A percentile compares a stretch with the other conserved stretches of the same genome.
phyloP scores from a whole-genome alignment of 371 early-diverging fungal species.

The Zopfochytrium polystomum region DNA sequence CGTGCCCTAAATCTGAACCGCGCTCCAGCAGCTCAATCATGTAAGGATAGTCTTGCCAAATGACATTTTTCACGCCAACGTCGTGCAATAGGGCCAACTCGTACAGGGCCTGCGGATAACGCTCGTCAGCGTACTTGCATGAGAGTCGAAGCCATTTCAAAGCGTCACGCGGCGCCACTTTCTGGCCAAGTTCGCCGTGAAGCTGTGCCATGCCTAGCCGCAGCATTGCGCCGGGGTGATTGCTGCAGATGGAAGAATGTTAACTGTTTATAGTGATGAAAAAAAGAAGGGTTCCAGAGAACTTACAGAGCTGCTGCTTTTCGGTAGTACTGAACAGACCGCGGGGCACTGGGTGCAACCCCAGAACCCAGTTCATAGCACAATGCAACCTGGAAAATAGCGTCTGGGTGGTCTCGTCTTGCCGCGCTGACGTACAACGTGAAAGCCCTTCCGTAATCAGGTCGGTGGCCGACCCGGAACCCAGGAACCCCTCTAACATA shows the following conservation, averaged over 20 bases:
- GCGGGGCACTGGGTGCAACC: conserved; percentile 17
- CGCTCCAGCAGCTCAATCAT: conserved; percentile 67
- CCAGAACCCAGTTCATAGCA: conserved; percentile 40
- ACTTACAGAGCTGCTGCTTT: conserved; percentile 35
- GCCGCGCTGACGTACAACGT: conserved; percentile 35
- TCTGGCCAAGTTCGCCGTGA: conserved; percentile 66
- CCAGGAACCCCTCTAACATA: conserved; percentile 40
- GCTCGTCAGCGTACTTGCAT: conserved; percentile 66
- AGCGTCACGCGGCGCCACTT: conserved; percentile 66
- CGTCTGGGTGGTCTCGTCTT: conserved; percentile 36
- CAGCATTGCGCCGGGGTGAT: conserved; percentile 50
- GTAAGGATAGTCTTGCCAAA: conserved; percentile 72
- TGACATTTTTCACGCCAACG: conserved; percentile 60
- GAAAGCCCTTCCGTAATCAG: conserved; percentile 39
- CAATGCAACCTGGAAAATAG: conserved; percentile 36
- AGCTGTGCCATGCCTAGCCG: conserved; percentile 58
- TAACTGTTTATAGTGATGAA: not conserved
- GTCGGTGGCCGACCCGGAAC: conserved; percentile 23
- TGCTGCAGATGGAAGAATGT: conserved; percentile 21
- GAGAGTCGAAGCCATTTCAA: conserved; percentile 78
- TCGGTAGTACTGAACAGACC: conserved; percentile 38
- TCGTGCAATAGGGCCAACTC: conserved; percentile 74
- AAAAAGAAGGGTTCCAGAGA: conserved; percentile 5
- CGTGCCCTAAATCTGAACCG: conserved; percentile 76
- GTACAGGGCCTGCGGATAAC: conserved; percentile 77